Percentiles rank a stretch among this genome's conserved stretches.
phyloP scores from a whole-genome alignment of 2,329 filamentous ascomycete species.

The Claviceps sp. region DNA sequence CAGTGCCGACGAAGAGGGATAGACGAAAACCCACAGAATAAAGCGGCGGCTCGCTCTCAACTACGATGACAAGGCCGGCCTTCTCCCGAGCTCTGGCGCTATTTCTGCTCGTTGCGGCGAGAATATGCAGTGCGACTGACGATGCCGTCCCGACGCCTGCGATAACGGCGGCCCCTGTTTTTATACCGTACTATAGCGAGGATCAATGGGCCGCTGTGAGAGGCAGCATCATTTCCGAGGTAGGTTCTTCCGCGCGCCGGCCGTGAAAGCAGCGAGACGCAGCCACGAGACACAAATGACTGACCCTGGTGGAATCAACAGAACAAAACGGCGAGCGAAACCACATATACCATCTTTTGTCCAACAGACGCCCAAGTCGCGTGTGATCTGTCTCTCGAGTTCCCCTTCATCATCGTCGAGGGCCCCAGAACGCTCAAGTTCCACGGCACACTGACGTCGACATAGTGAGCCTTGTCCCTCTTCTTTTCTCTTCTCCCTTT shows the following conservation, averaged over 20 bases:
- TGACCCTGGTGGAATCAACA: conserved; percentile 9
- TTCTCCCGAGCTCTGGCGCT: conserved; percentile 5
- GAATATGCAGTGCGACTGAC: conserved; percentile 5
- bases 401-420: conserved; percentile 34
- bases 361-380: conserved; percentile 24
- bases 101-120: conserved; percentile 9
- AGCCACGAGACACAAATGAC: no score
- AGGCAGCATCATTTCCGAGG: conserved; percentile 31
- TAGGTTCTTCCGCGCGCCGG: conserved; percentile 13
- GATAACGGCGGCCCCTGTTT: conserved; percentile 30
- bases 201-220: conserved; percentile 31
- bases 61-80: background rate
- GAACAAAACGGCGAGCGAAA: conserved; percentile 23
- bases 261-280: no score
- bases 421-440: conserved; percentile 31
- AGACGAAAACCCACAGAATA: no score
- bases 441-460: conserved; percentile 28
- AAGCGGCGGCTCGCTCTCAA: no score
- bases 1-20: no score
- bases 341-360: conserved; percentile 37
- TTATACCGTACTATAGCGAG: conserved; percentile 27
- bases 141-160: conserved; percentile 10
- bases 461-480: conserved; percentile 20
- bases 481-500: background rate
- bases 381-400: conserved; percentile 31